Conservation (phyloP, 2,329 filamentous ascomycete species). For the Fusarium tricinctum region DNA sequence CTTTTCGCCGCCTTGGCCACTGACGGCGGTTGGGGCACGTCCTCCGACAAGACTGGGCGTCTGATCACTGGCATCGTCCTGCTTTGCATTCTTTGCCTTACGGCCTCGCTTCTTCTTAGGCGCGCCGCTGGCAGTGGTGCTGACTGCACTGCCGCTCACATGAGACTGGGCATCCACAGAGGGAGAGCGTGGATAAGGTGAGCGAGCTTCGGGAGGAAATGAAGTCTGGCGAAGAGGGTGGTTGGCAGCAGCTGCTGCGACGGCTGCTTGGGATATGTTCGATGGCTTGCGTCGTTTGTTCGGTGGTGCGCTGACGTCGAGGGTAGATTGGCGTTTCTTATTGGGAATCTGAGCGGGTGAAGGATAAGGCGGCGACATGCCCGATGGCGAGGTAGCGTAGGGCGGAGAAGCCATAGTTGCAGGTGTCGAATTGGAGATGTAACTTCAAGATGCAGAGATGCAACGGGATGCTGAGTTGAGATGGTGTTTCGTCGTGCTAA, state of each 20-base stretch:
- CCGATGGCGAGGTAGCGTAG: slow-evolving; percentile 63
- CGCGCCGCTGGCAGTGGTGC: slow-evolving; percentile 56
- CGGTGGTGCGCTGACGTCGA: slow-evolving; percentile 65
- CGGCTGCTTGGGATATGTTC: slow-evolving; percentile 68
- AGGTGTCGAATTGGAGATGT: neutral
- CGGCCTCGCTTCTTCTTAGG: slow-evolving; percentile 72
- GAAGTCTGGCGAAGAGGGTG: slow-evolving; percentile 86
- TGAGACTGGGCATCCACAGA: slow-evolving; percentile 73
- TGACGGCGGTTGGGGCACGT: slow-evolving; percentile 59
- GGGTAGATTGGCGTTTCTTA: slow-evolving; percentile 72
- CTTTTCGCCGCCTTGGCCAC: slow-evolving; percentile 62
- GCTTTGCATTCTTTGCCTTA: slow-evolving; percentile 70
- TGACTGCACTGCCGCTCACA: slow-evolving; percentile 72
- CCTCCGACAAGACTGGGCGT: slow-evolving; percentile 61
- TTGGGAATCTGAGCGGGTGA: slow-evolving; percentile 63
- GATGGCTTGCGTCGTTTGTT: slow-evolving; percentile 81
- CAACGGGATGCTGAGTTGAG: neutral
- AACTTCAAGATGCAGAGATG: slow-evolving; percentile 5
- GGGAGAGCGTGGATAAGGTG: slow-evolving; percentile 73
- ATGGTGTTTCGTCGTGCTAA: neutral
- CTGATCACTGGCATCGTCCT: slow-evolving; percentile 58
- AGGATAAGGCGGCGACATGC: slow-evolving; percentile 68
- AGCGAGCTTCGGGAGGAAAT: slow-evolving; percentile 76
- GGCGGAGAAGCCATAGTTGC: slow-evolving; percentile 69
- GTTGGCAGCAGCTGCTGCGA: slow-evolving; percentile 62